Evolutionary conservation across 176 grass and related monocot genomes (phyloP).

Genomic region (Secale cereale): DNA sequence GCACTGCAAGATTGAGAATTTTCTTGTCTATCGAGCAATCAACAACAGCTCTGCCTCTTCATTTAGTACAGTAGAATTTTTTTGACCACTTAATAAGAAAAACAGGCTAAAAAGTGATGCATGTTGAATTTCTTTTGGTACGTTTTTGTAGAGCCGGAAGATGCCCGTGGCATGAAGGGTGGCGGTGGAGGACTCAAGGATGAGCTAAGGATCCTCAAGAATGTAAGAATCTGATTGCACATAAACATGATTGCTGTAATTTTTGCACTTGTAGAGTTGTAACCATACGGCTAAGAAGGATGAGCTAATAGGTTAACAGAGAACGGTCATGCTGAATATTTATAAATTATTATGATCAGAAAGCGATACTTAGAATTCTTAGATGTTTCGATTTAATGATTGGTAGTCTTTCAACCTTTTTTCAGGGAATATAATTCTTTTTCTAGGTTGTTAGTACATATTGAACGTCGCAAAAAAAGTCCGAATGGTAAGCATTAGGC

Average conservation of each 20-base stretch:
- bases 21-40: not conserved
- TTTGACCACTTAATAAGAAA: not conserved
- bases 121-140: not conserved
- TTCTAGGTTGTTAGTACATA: conserved; percentile 6
- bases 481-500: not conserved
- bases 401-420: not conserved
- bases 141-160: conserved; percentile 17
- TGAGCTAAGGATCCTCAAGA: conserved; percentile 54
- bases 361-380: not conserved
- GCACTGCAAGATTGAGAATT: not conserved
- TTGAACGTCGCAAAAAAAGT: not conserved
- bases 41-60: not conserved
- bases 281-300: not conserved
- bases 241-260: not conserved
- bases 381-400: not conserved
- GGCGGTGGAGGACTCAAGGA: conserved; percentile 56
- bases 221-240: conserved; percentile 36
- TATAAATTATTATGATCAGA: not conserved
- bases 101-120: not conserved
- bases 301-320: not conserved
- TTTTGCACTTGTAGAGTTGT: not conserved
- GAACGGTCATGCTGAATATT: not conserved
- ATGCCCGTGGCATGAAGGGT: conserved; percentile 15
- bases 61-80: not conserved
- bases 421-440: not conserved